Evolutionary conservation across 192 early-diverging fungal species (phyloP).

Genomic region (Umbelopsis sp.): DNA sequence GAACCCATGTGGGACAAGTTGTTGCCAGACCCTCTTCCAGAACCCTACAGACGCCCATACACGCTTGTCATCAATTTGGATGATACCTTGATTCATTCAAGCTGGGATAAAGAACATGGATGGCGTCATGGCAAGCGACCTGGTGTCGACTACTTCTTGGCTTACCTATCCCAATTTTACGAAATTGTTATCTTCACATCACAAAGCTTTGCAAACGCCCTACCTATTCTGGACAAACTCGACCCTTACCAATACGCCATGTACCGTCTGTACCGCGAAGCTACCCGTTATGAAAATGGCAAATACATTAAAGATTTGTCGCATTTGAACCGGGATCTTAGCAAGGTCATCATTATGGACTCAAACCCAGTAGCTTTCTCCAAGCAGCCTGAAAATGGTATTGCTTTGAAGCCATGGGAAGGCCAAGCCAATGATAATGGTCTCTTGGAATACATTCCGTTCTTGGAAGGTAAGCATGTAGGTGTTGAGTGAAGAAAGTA

Average conservation of each 20-base stretch:
- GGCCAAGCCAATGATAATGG: constrained; percentile 82
- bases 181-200: constrained; percentile 97
- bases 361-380: constrained; percentile 81
- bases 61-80: constrained; percentile 96
- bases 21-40: constrained; percentile 87
- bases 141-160: constrained; percentile 93
- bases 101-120: constrained; percentile 94
- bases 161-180: constrained; percentile 87
- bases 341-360: constrained; percentile 93
- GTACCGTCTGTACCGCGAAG: constrained; percentile 91
- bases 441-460: constrained; percentile 81
- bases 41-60: constrained; percentile 82
- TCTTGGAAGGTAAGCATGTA: constrained; percentile 80
- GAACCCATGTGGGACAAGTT: constrained; percentile 85
- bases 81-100: constrained; percentile 90
- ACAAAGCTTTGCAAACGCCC: constrained; percentile 79
- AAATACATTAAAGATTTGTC: constrained; percentile 87
- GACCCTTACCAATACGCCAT: constrained; percentile 88
- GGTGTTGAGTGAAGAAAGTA: background rate
- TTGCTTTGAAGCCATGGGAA: constrained; percentile 83
- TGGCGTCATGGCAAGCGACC: constrained; percentile 97
- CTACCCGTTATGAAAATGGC: constrained; percentile 84
- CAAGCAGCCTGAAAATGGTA: constrained; percentile 91
- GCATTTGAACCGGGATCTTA: constrained; percentile 91
- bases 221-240: constrained; percentile 83